Evolutionary conservation across 495 filamentous ascomycete species (phyloP).

Genomic region (Darksidea phi): DNA sequence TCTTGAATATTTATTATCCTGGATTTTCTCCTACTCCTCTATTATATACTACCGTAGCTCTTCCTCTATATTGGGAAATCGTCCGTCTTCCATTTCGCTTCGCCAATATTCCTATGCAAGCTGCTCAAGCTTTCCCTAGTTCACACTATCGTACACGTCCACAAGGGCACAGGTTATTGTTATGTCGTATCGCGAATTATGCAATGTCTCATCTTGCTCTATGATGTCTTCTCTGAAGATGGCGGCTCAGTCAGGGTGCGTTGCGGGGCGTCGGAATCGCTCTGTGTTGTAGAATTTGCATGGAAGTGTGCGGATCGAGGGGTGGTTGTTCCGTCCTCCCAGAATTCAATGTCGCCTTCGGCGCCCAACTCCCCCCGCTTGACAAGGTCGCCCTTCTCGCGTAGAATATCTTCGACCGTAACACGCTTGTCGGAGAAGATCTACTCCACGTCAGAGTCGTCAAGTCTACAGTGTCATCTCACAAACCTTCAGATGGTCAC

Average conservation of each 20-base stretch:
- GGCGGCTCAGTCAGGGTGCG: conserved; percentile 17
- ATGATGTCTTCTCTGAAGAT: background rate
- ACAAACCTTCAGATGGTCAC: conserved; percentile 71
- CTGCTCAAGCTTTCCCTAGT: too few relatives aligned
- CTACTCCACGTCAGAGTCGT: conserved; percentile 30
- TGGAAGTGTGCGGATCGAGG: conserved; percentile 24
- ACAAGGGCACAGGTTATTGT: too few relatives aligned
- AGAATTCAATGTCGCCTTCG: conserved; percentile 55
- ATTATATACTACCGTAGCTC: too few relatives aligned
- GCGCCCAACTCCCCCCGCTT: conserved; percentile 53
- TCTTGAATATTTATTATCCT: too few relatives aligned
- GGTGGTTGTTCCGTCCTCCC: conserved; percentile 36
- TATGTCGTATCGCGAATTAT: too few relatives aligned
- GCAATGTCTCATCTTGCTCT: too few relatives aligned
- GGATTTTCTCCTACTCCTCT: too few relatives aligned
- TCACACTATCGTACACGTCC: too few relatives aligned
- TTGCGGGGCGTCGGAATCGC: conserved; percentile 8
- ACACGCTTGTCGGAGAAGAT: conserved; percentile 67
- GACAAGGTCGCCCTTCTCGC: conserved; percentile 62
- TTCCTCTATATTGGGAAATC: too few relatives aligned
- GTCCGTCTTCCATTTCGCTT: too few relatives aligned
- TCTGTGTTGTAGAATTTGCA: conserved; percentile 10
- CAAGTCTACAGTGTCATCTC: background rate
- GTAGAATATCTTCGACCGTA: conserved; percentile 71
- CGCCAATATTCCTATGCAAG: too few relatives aligned